Conservation (phyloP, 106 monocot genomes). For the Amphibolis antarctica region DNA sequence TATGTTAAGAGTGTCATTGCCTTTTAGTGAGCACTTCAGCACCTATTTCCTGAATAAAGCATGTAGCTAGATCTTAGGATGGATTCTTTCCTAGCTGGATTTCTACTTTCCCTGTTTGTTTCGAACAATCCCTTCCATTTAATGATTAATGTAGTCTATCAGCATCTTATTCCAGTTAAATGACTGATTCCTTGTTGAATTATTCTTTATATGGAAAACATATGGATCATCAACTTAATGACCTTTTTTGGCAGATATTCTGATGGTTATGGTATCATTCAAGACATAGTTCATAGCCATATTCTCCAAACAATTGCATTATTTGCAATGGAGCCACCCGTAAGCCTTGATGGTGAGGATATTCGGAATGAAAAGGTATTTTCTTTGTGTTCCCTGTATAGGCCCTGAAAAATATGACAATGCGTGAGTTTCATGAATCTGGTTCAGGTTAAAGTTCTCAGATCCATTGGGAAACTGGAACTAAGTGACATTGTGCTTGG, state of each 20-base stretch:
- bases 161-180: neutral
- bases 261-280: slow-evolving; percentile 67
- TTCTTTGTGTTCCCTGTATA: neutral
- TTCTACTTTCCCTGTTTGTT: too few species aligned
- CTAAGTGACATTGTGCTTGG: slow-evolving; percentile 69
- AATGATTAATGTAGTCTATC: neutral
- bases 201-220: neutral
- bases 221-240: neutral
- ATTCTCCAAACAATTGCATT: slow-evolving; percentile 82
- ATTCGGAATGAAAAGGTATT: slow-evolving; percentile 89
- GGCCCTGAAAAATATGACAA: neutral
- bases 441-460: slow-evolving; percentile 75
- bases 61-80: too few species aligned
- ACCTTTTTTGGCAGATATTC: slow-evolving; percentile 46
- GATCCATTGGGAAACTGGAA: slow-evolving; percentile 64
- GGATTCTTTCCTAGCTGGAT: too few species aligned
- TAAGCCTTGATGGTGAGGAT: slow-evolving; percentile 86
- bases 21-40: too few species aligned
- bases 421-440: neutral
- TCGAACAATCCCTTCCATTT: too few species aligned
- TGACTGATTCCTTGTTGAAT: neutral
- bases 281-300: slow-evolving; percentile 78
- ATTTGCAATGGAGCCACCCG: slow-evolving; percentile 92
- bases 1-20: too few species aligned
- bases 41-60: too few species aligned